Evolutionary conservation across 1,139 yeast genomes (phyloP).

Genomic region (Yarrowia galli): DNA sequence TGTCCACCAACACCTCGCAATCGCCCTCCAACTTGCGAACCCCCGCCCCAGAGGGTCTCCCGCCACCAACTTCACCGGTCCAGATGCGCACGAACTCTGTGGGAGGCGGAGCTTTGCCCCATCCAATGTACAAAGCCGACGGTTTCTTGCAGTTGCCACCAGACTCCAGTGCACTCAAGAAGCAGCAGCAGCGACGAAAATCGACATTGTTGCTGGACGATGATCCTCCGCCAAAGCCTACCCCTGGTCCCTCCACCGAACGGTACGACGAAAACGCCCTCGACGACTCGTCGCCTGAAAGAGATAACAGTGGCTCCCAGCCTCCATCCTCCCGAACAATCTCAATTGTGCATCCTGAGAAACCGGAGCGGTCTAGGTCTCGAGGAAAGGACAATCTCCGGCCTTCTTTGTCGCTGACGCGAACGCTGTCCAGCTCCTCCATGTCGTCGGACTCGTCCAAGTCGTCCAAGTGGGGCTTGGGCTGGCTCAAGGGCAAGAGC

Average conservation of each 20-base stretch:
- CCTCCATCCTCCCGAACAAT: slow-evolving; percentile 33
- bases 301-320: slow-evolving; percentile 30
- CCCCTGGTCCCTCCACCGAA: background rate
- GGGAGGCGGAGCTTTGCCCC: slow-evolving; percentile 10
- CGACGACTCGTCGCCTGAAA: slow-evolving; percentile 30
- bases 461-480: slow-evolving; percentile 37
- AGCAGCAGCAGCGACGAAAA: slow-evolving; percentile 23
- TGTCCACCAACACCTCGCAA: slow-evolving; percentile 20
- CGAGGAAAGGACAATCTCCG: slow-evolving; percentile 28
- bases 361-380: slow-evolving; percentile 31
- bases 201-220: slow-evolving; percentile 28
- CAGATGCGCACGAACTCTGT: slow-evolving; percentile 26
- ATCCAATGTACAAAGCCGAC: slow-evolving; percentile 26
- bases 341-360: slow-evolving; percentile 37
- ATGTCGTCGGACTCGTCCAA: slow-evolving; percentile 35
- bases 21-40: slow-evolving; percentile 17
- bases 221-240: slow-evolving; percentile 9
- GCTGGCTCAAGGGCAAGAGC: slow-evolving; percentile 35
- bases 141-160: slow-evolving; percentile 34
- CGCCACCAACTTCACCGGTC: slow-evolving; percentile 4
- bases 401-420: slow-evolving; percentile 31
- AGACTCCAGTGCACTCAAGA: slow-evolving; percentile 23
- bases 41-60: background rate
- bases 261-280: slow-evolving; percentile 26
- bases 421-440: slow-evolving; percentile 36